Conservation (phyloP, 2,329 filamentous ascomycete species). For the Shiraia sp. region DNA sequence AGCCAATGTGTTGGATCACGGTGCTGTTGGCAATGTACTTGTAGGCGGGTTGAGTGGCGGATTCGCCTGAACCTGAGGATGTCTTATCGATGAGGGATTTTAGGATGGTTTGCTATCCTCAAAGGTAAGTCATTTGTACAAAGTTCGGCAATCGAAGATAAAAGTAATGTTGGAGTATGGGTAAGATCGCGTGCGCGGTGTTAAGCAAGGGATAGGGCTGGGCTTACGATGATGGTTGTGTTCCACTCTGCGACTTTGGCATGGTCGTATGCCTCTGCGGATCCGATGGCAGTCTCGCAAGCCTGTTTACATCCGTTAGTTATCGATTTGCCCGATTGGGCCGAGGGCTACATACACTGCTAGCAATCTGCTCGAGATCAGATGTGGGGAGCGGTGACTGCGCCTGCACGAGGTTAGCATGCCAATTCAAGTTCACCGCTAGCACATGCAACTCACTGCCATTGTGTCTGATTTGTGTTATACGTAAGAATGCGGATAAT, state of each 20-base stretch:
- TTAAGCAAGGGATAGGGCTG: slow-evolving; percentile 20
- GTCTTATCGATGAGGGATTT: slow-evolving; percentile 77
- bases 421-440: background rate
- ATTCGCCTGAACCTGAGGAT: slow-evolving; percentile 56
- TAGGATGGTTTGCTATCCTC: slow-evolving; percentile 70
- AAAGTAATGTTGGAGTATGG: slow-evolving; percentile 14
- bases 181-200: slow-evolving; percentile 1
- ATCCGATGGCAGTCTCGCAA: slow-evolving; percentile 76
- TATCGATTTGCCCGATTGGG: slow-evolving; percentile 1
- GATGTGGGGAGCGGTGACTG: slow-evolving; percentile 39
- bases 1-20: slow-evolving; percentile 84
- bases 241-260: slow-evolving; percentile 86
- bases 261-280: slow-evolving; percentile 83
- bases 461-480: slow-evolving; percentile 21
- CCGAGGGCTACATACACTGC: slow-evolving; percentile 22
- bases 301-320: slow-evolving; percentile 59
- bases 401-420: slow-evolving; percentile 5
- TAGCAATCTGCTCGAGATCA: slow-evolving; percentile 37
- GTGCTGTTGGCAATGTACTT: slow-evolving; percentile 98
- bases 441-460: slow-evolving; percentile 24
- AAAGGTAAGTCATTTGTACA: slow-evolving; percentile 41
- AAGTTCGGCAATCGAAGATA: slow-evolving; percentile 35
- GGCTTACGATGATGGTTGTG: slow-evolving; percentile 81
- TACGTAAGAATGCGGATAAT: slow-evolving; percentile 13
- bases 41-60: slow-evolving; percentile 63